phyloP scores from a whole-genome alignment of 352 stramenopile species.

The Globisporangium alternatum region DNA sequence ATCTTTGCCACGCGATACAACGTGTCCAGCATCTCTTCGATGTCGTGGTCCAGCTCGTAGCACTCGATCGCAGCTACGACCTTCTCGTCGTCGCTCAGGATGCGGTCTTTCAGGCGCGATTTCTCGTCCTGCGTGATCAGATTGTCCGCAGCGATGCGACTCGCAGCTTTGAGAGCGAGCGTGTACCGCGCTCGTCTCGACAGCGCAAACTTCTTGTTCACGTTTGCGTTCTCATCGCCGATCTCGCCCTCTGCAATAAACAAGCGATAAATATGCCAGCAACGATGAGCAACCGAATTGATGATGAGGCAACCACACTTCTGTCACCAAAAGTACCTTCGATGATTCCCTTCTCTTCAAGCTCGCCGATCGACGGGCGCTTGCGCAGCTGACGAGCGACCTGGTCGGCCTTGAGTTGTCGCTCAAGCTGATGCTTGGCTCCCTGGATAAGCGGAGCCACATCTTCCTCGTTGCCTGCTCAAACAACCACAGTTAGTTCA shows the following conservation, averaged over 20 bases:
- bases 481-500: not conserved
- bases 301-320: not conserved
- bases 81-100: slow-evolving; percentile 76
- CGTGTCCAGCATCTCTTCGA: slow-evolving; percentile 84
- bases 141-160: slow-evolving; percentile 78
- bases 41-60: slow-evolving; percentile 81
- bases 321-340: slow-evolving; percentile 33
- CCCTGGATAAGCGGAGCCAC: slow-evolving; percentile 69
- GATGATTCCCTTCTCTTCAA: slow-evolving; percentile 79
- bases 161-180: slow-evolving; percentile 73
- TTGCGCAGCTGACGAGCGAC: slow-evolving; percentile 66
- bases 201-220: slow-evolving; percentile 43
- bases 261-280: not conserved
- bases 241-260: slow-evolving; percentile 59
- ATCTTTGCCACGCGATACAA: slow-evolving; percentile 76
- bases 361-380: slow-evolving; percentile 61
- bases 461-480: slow-evolving; percentile 33
- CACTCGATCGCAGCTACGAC: slow-evolving; percentile 74
- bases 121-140: slow-evolving; percentile 78
- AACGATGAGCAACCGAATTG: not conserved
- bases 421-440: slow-evolving; percentile 68
- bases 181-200: slow-evolving; percentile 72
- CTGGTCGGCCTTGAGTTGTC: slow-evolving; percentile 68
- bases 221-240: slow-evolving; percentile 32
- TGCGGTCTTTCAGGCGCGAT: slow-evolving; percentile 77